Evolutionary conservation across 768 basidiomycete species (phyloP).

Genomic region (Hemileccinum rubropunctum): DNA sequence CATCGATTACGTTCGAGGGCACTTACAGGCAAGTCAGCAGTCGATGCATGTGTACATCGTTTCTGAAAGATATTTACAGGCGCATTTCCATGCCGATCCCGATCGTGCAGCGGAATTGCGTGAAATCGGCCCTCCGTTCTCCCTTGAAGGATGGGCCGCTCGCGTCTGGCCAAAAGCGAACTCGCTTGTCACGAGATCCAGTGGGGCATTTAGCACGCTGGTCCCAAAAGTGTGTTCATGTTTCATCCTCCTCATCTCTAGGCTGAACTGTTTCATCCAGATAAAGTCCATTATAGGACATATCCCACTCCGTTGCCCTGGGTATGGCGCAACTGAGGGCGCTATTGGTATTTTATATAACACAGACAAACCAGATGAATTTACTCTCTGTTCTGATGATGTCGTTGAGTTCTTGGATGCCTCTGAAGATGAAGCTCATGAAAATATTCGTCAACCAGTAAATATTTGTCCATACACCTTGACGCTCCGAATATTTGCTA

Average conservation of each 20-base stretch:
- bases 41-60: not conserved
- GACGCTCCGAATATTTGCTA: not conserved
- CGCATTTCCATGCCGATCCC: conserved; percentile 9
- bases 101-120: conserved; percentile 18
- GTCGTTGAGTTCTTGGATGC: conserved; percentile 21
- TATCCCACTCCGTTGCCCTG: not conserved
- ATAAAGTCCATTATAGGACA: conserved; percentile 12
- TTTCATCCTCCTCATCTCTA: not conserved
- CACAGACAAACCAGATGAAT: conserved; percentile 6
- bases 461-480: not conserved
- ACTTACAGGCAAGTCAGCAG: conserved; percentile 11
- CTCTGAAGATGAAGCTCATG: conserved; percentile 5
- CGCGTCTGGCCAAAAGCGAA: conserved; percentile 18
- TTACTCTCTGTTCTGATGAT: conserved; percentile 1
- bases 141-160: conserved; percentile 15
- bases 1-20: conserved; percentile 12
- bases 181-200: conserved; percentile 6
- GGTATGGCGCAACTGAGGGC: conserved; percentile 15
- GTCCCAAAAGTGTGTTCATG: conserved; percentile 14
- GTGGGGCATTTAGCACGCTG: conserved; percentile 12
- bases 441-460: conserved; percentile 18
- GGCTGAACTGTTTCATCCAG: not conserved
- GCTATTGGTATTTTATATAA: not conserved
- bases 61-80: conserved; percentile 7
- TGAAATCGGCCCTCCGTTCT: conserved; percentile 16